Conservation (phyloP, 2,329 filamentous ascomycete genomes). For the Fusarium armeniacum region DNA sequence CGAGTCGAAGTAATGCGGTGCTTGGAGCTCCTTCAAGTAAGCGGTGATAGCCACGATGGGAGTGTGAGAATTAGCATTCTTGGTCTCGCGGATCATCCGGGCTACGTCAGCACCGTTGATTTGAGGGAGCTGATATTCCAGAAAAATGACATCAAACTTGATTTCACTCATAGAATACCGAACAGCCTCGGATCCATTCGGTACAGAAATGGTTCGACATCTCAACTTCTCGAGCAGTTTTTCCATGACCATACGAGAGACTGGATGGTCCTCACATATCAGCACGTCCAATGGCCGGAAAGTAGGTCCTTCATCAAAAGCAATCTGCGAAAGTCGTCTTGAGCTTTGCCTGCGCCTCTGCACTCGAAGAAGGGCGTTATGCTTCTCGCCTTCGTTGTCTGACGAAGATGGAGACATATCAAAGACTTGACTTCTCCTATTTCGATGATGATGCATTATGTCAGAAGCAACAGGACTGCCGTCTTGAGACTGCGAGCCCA, state of each 20-base stretch:
- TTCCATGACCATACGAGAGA: conserved; percentile 99
- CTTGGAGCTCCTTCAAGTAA: conserved; percentile 96
- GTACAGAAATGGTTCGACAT: conserved; percentile 92
- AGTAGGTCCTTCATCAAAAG: conserved; percentile 82
- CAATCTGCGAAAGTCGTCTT: conserved; percentile 92
- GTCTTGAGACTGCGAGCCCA: conserved; percentile 95
- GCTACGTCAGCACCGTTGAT: conserved; percentile 96
- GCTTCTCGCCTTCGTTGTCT: conserved; percentile 94
- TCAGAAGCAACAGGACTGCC: conserved; percentile 80
- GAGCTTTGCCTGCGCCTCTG: conserved; percentile 96
- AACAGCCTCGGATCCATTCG: conserved; percentile 91
- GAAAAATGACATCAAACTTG: conserved; percentile 98
- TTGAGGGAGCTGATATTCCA: conserved; percentile 94
- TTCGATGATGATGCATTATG: conserved; percentile 82
- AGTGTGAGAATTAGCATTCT: conserved; percentile 93
- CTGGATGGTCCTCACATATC: conserved; percentile 97
- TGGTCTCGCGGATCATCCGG: conserved; percentile 96
- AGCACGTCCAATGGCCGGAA: conserved; percentile 94
- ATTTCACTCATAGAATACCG: conserved; percentile 96
- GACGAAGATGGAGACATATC: conserved; percentile 98
- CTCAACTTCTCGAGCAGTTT: conserved; percentile 94
- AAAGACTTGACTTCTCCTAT: conserved; percentile 92
- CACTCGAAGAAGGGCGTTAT: conserved; percentile 90
- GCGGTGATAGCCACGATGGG: conserved; percentile 97
- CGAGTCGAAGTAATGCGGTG: conserved; percentile 94